Conservation (phyloP, 176 grass and related monocot genomes). For the Saccharum officinarum region DNA sequence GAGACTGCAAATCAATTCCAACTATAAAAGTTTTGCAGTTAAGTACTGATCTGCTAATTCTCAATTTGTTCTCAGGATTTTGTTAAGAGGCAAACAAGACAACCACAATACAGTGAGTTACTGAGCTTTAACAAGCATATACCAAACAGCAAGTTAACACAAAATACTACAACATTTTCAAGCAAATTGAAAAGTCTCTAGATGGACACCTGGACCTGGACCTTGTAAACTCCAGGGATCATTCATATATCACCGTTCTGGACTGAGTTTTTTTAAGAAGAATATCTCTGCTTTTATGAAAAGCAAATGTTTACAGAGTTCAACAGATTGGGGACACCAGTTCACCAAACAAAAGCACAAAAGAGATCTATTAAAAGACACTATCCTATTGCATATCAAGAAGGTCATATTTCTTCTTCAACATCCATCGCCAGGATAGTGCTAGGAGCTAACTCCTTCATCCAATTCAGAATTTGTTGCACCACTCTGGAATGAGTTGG, state of each 20-base stretch:
- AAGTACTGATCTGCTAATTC: background rate
- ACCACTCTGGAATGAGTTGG: background rate
- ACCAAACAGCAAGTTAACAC: background rate
- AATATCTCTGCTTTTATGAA: background rate
- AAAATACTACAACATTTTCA: background rate
- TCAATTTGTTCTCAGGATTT: background rate
- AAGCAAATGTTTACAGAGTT: background rate
- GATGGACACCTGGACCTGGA: background rate
- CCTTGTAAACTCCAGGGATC: background rate
- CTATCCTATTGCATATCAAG: background rate
- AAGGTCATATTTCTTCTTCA: background rate
- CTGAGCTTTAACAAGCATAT: background rate
- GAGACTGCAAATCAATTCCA: background rate
- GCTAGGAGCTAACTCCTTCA: background rate
- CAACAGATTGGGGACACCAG: background rate
- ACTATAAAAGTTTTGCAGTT: background rate
- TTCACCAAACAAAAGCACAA: background rate
- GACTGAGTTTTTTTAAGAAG: background rate
- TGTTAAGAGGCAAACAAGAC: background rate
- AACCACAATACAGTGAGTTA: background rate
- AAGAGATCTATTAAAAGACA: background rate
- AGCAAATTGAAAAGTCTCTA: background rate
- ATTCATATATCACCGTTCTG: background rate
- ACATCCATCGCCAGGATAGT: background rate
- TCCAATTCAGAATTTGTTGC: background rate